phyloP scores from a whole-genome alignment of 768 basidiomycete genomes.

The Leccinum subtestaceum region DNA sequence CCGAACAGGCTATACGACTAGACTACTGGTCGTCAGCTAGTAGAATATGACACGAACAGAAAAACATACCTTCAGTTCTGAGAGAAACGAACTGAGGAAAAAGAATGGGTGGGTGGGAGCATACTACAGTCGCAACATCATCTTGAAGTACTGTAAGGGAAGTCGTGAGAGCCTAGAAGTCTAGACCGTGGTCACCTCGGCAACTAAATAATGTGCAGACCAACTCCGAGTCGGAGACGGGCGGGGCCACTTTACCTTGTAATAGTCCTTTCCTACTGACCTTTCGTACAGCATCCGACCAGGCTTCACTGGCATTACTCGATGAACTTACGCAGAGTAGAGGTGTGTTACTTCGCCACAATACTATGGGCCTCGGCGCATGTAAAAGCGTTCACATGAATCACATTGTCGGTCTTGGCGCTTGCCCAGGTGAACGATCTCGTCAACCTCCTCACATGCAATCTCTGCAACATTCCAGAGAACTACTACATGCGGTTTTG shows the following conservation, averaged over 20 bases:
- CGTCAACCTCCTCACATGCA: conserved; percentile 48
- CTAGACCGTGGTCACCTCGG: not conserved
- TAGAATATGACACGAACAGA: not conserved
- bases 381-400: not conserved
- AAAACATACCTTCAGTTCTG: not conserved
- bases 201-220: not conserved
- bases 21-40: not conserved
- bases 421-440: conserved; percentile 43
- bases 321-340: conserved; percentile 31
- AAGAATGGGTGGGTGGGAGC: not conserved
- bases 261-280: not conserved
- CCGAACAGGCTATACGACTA: not conserved
- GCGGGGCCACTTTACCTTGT: not conserved
- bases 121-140: not conserved
- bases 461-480: conserved; percentile 52
- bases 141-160: not conserved
- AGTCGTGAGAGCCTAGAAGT: not conserved
- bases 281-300: not conserved
- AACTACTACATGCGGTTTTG: conserved; percentile 39
- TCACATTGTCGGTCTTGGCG: not conserved
- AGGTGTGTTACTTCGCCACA: conserved; percentile 19
- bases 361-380: not conserved
- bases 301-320: not conserved
- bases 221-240: not conserved
- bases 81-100: not conserved